Conservation (phyloP, 495 filamentous ascomycete species). For the Penicillium longicatenatum region DNA sequence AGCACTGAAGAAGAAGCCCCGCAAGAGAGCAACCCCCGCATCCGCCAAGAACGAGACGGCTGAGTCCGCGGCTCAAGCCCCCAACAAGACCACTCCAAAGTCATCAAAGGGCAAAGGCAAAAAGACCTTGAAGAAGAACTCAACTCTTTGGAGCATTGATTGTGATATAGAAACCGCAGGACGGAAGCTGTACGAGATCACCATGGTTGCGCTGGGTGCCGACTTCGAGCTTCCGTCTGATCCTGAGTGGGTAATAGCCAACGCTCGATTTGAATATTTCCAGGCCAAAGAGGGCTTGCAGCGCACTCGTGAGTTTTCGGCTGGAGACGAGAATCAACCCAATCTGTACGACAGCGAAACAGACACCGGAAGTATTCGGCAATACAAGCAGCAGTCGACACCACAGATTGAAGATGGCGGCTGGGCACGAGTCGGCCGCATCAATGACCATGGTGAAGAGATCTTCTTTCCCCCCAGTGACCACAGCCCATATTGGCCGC, state of each 20-base stretch:
- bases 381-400: constrained; percentile 18
- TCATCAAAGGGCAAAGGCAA: constrained; percentile 7
- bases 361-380: constrained; percentile 1
- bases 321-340: not conserved
- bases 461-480: constrained; percentile 25
- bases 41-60: constrained; percentile 9
- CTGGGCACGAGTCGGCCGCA: constrained; percentile 38
- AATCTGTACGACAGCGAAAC: constrained; percentile 12
- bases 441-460: constrained; percentile 40
- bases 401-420: constrained; percentile 30
- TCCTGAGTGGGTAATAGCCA: constrained; percentile 12
- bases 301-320: not conserved
- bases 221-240: constrained; percentile 24
- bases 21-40: constrained; percentile 14
- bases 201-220: constrained; percentile 23
- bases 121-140: constrained; percentile 7
- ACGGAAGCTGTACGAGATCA: constrained; percentile 30
- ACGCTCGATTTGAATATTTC: constrained; percentile 3
- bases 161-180: constrained; percentile 19
- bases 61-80: not conserved
- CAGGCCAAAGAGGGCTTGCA: not conserved
- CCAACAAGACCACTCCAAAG: constrained; percentile 1
- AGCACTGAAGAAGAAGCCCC: constrained; percentile 30
- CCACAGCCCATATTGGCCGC: constrained; percentile 30
- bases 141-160: constrained; percentile 7